A percentile compares a stretch with the other conserved stretches of the same genome.
Conservation (phyloP, 31 red algal species). For the Porphyra umbilicalis region DNA sequence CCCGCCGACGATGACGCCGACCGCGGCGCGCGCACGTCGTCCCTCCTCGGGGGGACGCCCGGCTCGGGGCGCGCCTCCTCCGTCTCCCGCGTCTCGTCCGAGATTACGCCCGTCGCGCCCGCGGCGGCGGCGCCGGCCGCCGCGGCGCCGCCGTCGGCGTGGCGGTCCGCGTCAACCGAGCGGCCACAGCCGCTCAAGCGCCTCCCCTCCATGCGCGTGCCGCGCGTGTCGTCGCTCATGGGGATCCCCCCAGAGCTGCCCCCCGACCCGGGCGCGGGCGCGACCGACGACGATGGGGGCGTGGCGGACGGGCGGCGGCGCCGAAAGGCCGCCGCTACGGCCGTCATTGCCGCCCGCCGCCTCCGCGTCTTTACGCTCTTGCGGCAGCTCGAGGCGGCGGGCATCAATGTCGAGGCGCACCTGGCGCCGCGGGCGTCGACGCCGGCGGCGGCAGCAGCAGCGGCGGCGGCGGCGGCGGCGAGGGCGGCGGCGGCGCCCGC, state of each 20-base stretch:
- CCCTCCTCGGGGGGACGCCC: background rate
- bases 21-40: background rate
- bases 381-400: background rate
- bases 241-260: no score
- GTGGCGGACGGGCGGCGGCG: background rate
- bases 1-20: background rate
- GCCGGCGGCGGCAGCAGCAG: background rate
- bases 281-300: background rate
- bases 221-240: background rate
- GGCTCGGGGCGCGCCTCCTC: background rate
- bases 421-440: background rate
- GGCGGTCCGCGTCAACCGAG: background rate
- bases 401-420: background rate
- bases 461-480: no score
- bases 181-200: background rate
- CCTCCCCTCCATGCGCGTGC: background rate
- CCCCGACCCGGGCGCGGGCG: background rate
- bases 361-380: background rate
- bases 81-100: background rate
- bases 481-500: background rate
- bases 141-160: background rate
- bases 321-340: background rate
- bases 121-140: background rate
- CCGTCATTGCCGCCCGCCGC: background rate
- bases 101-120: background rate